Base-by-base conservation (phyloP, 768 basidiomycete genomes). In the Leccinum rimulosum region DNA sequence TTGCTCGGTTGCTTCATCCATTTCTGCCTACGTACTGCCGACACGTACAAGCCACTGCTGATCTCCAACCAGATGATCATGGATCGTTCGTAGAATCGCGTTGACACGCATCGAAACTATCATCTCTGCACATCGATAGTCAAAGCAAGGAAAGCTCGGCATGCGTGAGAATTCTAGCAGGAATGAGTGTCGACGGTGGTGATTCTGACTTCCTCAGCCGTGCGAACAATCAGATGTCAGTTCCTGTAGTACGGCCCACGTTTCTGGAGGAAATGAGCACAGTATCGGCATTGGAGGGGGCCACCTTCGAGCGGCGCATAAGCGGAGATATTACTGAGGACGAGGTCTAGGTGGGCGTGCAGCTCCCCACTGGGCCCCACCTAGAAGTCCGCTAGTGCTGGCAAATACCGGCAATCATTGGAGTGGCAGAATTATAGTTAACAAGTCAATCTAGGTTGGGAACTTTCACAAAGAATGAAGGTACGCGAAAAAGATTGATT, bases 61-160 rank as follows among this genome's bases (percentile, higher is more conserved):
- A 88, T 98, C 68, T 88, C 93, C 33, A 95, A 95, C 68, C 86
- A 88, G 63, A 82, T 99, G 69, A 85, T 98, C 60, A 80, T 87
- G 49, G 95, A 96, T 71, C 98, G 98, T 71, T 90, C 93, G 6
- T 31, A 31, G 73, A 95, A 95, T 63, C 89, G 93, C 17, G 93
- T 98, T 65, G 95, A 98, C 69, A 99, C 95, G 0, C 75, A 98
- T 31, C 96, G 90, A 99, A 99, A 38, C 1, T 7, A 17, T 38
- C 15, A 7, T 38, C 36, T 38, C 36, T 15, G 6, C 36, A 38
- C 36, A 38, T 7, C 15, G 7, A 6, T 3, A 38, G 36, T 38
- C 15, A 38, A 17, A 49, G 19, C 19, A 45, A 35, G 12, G 10
- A 45, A 10, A 45, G 43, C 43, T 45, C 19, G 4, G 19, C 45